These are phyloP conservation scores for Mariannaea elegans DNA, from an alignment of 2,329 filamentous ascomycete genomes.

Conservation along the genomic window DNA sequence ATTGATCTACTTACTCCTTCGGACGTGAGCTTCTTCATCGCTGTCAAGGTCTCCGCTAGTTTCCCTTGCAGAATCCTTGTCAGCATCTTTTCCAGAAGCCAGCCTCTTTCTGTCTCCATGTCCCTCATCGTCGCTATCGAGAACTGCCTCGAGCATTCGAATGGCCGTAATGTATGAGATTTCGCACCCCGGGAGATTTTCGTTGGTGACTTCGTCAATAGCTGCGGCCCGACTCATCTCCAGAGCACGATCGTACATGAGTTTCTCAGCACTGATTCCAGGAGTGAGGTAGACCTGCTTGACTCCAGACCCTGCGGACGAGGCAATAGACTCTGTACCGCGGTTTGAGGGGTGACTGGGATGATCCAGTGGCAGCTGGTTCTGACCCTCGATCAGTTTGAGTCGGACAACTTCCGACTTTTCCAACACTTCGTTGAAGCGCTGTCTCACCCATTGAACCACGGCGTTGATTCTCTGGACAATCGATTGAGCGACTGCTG, in stretches of 20 bases:
- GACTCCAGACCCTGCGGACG: slow-evolving; percentile 68
- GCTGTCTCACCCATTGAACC: slow-evolving; percentile 92
- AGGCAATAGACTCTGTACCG: slow-evolving; percentile 64
- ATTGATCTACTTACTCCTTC: slow-evolving; percentile 68
- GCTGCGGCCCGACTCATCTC: slow-evolving; percentile 97
- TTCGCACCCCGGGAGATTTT: slow-evolving; percentile 87
- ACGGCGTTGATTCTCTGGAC: slow-evolving; percentile 85
- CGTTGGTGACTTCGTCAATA: slow-evolving; percentile 93
- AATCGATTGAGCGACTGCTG: slow-evolving; percentile 57
- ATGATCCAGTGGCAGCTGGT: slow-evolving; percentile 83
- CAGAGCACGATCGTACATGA: slow-evolving; percentile 97
- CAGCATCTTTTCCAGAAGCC: slow-evolving; percentile 51
- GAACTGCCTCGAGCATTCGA: slow-evolving; percentile 91
- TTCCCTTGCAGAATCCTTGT: slow-evolving; percentile 48
- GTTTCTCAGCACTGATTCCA: slow-evolving; percentile 91
- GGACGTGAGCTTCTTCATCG: slow-evolving; percentile 77
- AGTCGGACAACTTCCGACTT: slow-evolving; percentile 95
- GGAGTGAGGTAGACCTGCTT: slow-evolving; percentile 86
- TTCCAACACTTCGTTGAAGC: slow-evolving; percentile 97
- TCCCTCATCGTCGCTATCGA: slow-evolving; percentile 80
- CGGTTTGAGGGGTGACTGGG: slow-evolving; percentile 87
- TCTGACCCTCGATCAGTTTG: slow-evolving; percentile 87
- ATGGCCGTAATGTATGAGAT: slow-evolving; percentile 94
- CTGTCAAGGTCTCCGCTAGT: slow-evolving; percentile 62
- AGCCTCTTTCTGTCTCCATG: slow-evolving; percentile 40